Base-by-base conservation (phyloP, 805 yeast genomes). In the Schwanniomyces yamadae region DNA sequence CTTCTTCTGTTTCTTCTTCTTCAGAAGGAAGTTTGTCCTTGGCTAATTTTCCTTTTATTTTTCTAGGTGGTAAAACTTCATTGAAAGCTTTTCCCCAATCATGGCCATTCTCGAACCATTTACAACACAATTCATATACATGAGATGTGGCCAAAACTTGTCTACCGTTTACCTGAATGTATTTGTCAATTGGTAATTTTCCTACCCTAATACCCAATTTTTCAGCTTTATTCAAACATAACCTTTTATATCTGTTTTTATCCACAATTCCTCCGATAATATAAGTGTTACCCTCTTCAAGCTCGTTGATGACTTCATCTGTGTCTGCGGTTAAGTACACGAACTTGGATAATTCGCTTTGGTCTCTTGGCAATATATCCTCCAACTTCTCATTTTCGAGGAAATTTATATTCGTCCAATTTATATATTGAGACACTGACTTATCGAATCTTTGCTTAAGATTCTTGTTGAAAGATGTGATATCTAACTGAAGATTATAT, bases 181-280 rank as follows among this genome's bases (percentile, higher is more conserved):
- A 87, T 58, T 88, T 87, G 37, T 82, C 95, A 37, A 91, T 87
- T 4, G 99, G 99, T 34, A 91, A 70, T 51, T 86, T 75, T 16
- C 80, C 90, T 2, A 93, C 85, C 27, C 69, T 57, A 13, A 91
- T 69, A 0, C 90, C 88, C 46, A 85, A 61, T 39, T 70, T 63
- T 45, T 80, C 73, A 1, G 98, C 98, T 58, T 90, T 93, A 44
- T 84, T 73, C 31, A 77, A 71, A 57, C 99, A 91, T 22, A 91
- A 60, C 44, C 72, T 69, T 59, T 87, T 86, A 63, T 89, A 82
- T 49, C 98, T 75, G 41, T 95, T 95, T 58, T 91, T 91, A 58
- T 91, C 99, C 3, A 91, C 98, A 38, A 91, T 91, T 0, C 98
- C 99, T 7, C 99, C 99, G 33, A 91, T 80, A 28, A 91, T 78